Evolutionary conservation across 2,329 filamentous ascomycete genomes (phyloP).

Genomic region (Microsporum canis): DNA sequence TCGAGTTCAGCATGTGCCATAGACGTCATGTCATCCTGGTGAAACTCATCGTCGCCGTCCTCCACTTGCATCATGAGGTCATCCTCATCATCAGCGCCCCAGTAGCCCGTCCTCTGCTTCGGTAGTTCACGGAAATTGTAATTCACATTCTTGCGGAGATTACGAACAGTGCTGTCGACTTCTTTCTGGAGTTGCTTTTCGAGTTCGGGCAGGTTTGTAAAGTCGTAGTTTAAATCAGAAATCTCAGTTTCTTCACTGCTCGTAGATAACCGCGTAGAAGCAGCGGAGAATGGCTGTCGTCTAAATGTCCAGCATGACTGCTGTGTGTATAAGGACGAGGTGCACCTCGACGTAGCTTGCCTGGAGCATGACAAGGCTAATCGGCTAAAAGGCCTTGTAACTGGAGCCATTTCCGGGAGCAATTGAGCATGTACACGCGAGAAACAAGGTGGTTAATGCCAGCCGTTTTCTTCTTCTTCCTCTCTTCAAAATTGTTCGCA

Average conservation of each 20-base stretch:
- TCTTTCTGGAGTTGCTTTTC: background rate
- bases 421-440: background rate
- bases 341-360: slow-evolving; percentile 15
- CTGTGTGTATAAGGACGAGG: background rate
- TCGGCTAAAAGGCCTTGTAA: slow-evolving; percentile 29
- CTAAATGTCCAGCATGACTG: slow-evolving; percentile 8
- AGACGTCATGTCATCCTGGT: slow-evolving; percentile 48
- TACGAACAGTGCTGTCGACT: slow-evolving; percentile 23
- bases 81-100: slow-evolving; percentile 36
- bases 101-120: slow-evolving; percentile 26
- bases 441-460: background rate
- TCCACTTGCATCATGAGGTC: slow-evolving; percentile 34
- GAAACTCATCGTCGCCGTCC: slow-evolving; percentile 42
- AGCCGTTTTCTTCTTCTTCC: background rate
- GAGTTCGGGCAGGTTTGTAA: too few relatives aligned
- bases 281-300: background rate
- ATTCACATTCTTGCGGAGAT: slow-evolving; percentile 24
- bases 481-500: background rate
- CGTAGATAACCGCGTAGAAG: background rate
- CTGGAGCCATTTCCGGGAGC: slow-evolving; percentile 29
- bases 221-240: too few relatives aligned
- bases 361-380: slow-evolving; percentile 24
- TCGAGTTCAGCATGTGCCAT: slow-evolving; percentile 80
- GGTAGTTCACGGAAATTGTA: slow-evolving; percentile 22
- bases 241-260: slow-evolving; percentile 8